A percentile compares a stretch with the other conserved stretches of the same genome.
phyloP scores from a whole-genome alignment of 1,284 basidiomycete genomes.

The Schizopora paradoxa region DNA sequence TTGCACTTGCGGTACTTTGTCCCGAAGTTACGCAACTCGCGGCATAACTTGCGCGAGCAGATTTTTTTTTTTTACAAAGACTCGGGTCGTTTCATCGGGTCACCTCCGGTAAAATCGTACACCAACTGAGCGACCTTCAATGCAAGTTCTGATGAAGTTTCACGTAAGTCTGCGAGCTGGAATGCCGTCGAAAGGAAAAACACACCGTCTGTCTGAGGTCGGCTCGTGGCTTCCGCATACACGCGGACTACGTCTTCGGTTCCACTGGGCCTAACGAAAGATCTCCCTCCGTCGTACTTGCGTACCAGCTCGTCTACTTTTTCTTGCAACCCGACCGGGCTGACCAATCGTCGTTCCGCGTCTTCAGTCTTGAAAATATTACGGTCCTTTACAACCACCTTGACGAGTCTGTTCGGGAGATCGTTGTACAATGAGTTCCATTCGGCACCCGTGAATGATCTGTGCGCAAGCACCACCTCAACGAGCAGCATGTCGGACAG shows the following conservation, averaged over 20 bases:
- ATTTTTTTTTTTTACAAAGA: conserved; percentile 51
- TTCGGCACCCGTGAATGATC: conserved; percentile 76
- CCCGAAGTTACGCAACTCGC: no score
- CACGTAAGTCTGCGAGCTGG: conserved; percentile 13
- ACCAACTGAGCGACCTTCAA: conserved; percentile 79
- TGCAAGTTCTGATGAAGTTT: conserved; percentile 57
- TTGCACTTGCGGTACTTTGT: no score
- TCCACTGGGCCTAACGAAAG: conserved; percentile 95
- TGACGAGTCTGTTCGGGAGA: conserved; percentile 94
- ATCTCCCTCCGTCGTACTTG: conserved; percentile 80
- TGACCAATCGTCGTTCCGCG: conserved; percentile 85
- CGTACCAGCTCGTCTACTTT: conserved; percentile 82
- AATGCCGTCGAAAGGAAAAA: conserved; percentile 16
- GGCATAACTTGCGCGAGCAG: no score
- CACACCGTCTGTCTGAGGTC: conserved; percentile 78
- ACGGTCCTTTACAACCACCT: conserved; percentile 86
- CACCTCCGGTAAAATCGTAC: conserved; percentile 74
- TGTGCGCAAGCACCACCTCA: conserved; percentile 87
- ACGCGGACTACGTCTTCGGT: conserved; percentile 99
- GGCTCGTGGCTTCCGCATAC: conserved; percentile 86
- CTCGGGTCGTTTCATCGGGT: conserved; percentile 62
- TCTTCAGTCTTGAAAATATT: conserved; percentile 87
- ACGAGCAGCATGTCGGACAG: conserved; percentile 96
- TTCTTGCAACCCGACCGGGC: conserved; percentile 78
- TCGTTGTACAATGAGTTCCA: conserved; percentile 96